Base-by-base conservation (phyloP, 2,329 filamentous ascomycete species). In the Penicillium sp. region DNA sequence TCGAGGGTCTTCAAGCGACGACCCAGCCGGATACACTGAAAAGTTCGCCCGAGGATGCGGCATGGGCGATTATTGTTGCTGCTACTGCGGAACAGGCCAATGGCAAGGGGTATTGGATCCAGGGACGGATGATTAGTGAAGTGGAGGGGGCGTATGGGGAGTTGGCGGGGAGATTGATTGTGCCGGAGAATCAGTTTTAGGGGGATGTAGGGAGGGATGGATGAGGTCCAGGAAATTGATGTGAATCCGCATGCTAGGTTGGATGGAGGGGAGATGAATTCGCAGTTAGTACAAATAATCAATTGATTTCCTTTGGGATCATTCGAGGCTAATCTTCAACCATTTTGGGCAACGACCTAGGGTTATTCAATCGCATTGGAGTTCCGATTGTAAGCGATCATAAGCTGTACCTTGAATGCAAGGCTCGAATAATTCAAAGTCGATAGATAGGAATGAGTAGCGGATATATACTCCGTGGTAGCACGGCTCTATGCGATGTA, bases 81-180 rank as follows among this genome's bases (percentile, higher is more conserved):
- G 62, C 54, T 3, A 54, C 59, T 15, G 64, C 59, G 1, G 58
- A 63, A 28, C 30, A 44, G 9, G 22, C 49, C 2, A 65, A 65
- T 61, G 66, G 60, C n/a, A 70, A 68, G 55, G 63, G 65, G 8
- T 65, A 66, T 54, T 70, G 62, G 64, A 53, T 69, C n/a, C 65
- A 68, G 35, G 67, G 62, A 22, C 17, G 35, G 28, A 44, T 15
- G 12, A 65, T 67, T 53, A 65, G 60, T 49, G 68, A 67, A 44
- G 67, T 67, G 7, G 65, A 67, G 35, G 64, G 58, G 24, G 57
- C 61, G 3, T 68, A 70, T 53, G 49, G 58, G 4, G 64, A 65
- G 47, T 40, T 63, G 47, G 61, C 61, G 5, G 56, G 58, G 15
- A 54, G 42, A 24, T 58, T 71, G 38, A 70, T 69, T 12, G 22